A percentile compares a stretch with the other conserved stretches of the same genome.
Evolutionary conservation across 1,284 basidiomycete species (phyloP).

Genomic region (Tetrapyrgos nigripes): DNA sequence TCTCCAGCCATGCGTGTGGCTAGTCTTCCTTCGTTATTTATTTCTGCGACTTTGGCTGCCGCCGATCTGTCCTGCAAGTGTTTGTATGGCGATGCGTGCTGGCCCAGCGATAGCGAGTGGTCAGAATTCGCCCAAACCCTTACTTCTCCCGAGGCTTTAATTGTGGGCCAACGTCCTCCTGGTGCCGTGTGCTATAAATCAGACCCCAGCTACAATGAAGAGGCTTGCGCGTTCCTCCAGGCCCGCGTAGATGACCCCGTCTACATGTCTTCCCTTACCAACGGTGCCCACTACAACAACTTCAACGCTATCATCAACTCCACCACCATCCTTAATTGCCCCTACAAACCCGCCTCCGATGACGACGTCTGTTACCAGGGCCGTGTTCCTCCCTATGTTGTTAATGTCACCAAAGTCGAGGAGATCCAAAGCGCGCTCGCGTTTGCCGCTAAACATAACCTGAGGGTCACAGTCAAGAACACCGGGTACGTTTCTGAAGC

Average conservation of each 20-base stretch:
- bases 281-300: neutral
- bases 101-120: conserved; percentile 4
- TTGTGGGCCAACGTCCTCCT: conserved; percentile 6
- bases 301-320: neutral
- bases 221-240: neutral
- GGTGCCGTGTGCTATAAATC: conserved; percentile 1
- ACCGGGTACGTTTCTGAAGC: conserved; percentile 42
- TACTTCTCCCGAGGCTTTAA: neutral
- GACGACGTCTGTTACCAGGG: conserved; percentile 45
- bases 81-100: conserved; percentile 8
- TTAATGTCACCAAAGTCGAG: conserved; percentile 42
- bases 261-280: neutral
- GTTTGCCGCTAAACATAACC: conserved; percentile 45
- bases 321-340: neutral
- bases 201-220: neutral
- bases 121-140: conserved; percentile 1
- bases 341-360: neutral
- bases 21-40: neutral
- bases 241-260: neutral
- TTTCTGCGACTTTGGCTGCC: neutral
- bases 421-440: conserved; percentile 48
- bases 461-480: conserved; percentile 53
- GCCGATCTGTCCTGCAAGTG: conserved; percentile 10
- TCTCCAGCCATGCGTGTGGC: neutral
- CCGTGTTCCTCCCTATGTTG: conserved; percentile 45